These are phyloP conservation scores for Magnusiomyces tetraspermus DNA, from an alignment of 1,139 yeast genomes.

Conservation along the genomic window DNA sequence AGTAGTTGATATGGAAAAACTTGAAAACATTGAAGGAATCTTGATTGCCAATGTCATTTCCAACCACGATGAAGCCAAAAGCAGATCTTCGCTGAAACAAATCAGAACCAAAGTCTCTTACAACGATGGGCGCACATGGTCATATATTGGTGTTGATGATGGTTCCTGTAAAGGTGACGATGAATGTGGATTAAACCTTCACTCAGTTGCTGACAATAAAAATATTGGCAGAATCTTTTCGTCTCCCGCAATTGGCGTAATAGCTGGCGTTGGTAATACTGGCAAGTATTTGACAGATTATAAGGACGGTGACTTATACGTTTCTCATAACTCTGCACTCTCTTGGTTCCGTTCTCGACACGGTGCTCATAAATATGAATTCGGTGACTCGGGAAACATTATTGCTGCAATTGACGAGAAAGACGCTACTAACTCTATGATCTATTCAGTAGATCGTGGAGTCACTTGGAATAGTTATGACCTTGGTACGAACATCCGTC, in stretches of 20 bases:
- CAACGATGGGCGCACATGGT: conserved; percentile 63
- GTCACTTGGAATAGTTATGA: conserved; percentile 46
- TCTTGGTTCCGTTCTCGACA: conserved; percentile 55
- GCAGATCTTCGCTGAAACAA: conserved; percentile 11
- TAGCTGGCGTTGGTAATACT: conserved; percentile 40
- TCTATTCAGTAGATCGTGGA: conserved; percentile 71
- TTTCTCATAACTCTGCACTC: conserved; percentile 72
- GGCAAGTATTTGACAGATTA: conserved; percentile 26
- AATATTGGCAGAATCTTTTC: conserved; percentile 51
- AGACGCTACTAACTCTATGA: conserved; percentile 23
- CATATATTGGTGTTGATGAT: conserved; percentile 40
- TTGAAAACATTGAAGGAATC: conserved; percentile 60
- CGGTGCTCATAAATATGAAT: conserved; percentile 48
- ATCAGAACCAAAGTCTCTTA: conserved; percentile 41
- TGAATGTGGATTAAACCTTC: conserved; percentile 50
- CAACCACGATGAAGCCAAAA: conserved; percentile 24
- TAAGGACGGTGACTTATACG: conserved; percentile 35
- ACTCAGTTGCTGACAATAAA: conserved; percentile 41
- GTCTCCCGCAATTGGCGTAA: conserved; percentile 65
- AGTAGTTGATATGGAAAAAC: conserved; percentile 39
- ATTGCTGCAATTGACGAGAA: conserved; percentile 50
- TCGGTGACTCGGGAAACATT: conserved; percentile 77
- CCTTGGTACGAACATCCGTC: conserved; percentile 42
- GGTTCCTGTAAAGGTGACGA: conserved; percentile 34
- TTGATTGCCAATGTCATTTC: conserved; percentile 47